Base-by-base conservation (phyloP, 1,139 yeast genomes). In the Casaregolazyma suthepensis region DNA sequence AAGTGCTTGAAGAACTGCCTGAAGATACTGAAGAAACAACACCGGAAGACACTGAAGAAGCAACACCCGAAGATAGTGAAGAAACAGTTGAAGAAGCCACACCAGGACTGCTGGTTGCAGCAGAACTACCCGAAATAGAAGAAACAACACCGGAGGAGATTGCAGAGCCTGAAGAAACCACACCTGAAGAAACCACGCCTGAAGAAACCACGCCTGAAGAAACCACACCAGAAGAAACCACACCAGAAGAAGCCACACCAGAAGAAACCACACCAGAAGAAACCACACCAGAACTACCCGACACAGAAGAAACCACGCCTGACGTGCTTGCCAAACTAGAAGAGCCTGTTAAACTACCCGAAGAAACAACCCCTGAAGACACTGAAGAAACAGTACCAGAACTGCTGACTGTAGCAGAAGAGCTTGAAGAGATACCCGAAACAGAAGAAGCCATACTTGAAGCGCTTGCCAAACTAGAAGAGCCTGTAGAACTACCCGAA, bases 361-460 rank as follows among this genome's bases (percentile, higher is more conserved):
- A 46, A 13, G 48, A 17, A 12, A 46, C n/a, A n/a, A n/a, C n/a
- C n/a, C n/a, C n/a, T n/a, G n/a, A n/a, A n/a, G n/a, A n/a, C n/a
- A 17, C 43, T 2, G 48, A 6, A 15, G 43, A 20, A 5, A 15
- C 3, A 1, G 43, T 5, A 17, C 47, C 37, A 18, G 37, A n/a
- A 15, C 54, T 15, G 26, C 26, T 22, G 26, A 22, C 26, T 7
- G 26, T 7, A 15, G 54, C 13, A 22, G 26, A 22, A 4, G 7
- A 22, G 26, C 26, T 22, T 5, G 26, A 5, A 22, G 26, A 22
- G 26, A 4, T 22, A 22, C 26, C 26, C 4, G 55, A 10, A 15
- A 50, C 22, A 17, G 55, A 44, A 4, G 51, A 31, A 20, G 42
- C 38, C 37, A 42, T 29, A 9, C 42, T 15, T 38, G 57, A 48